Evolutionary conservation across 2,329 filamentous ascomycete genomes (phyloP), one percentile per base, ranked within the genome.

Genomic region (Zopfia rhizophila): DNA sequence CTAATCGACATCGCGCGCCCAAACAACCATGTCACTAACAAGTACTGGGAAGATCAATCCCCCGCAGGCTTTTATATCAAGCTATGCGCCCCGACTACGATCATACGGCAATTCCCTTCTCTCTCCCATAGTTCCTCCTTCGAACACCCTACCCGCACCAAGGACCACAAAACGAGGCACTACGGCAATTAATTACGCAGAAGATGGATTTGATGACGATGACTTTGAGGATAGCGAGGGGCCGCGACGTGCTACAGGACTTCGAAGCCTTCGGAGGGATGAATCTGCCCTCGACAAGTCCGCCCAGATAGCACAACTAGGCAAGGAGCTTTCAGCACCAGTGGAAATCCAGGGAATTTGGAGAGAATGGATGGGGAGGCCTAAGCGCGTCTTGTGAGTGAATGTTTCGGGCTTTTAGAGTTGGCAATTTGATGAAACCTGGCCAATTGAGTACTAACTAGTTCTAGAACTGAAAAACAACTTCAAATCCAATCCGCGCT

Each of bases 101-200:
- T 84, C 86, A 55, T 97, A 95, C 77, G 90, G 88, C 71, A 97
- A 97, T 77, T 90, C 93, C 25, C 85, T 97, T 43, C 83, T 97
- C 51, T 90, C 90, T 17, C 92, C 93, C 24, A 86, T 94, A 52
- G 83, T 93, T 51, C 89, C 88, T 53, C 82, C 82, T 43, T 86
- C 85, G 52, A 81, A 86, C 45, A 81, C 84, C n/a, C 72, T 83
- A 2, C 86, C 85, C 17, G 83, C 87, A 27, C 77, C 90, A 61
- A 85, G 93, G 68, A 96, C 90, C n/a, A 97, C 94, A 7, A 97
- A 99, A 78, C 88, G 94, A 73, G 94, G 94, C 46, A 97, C 94
- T 2, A 94, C 90, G 23, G 90, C 93, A 54, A 94, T 97, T 75
- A 99, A 97, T 76, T 99, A 99, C 68, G 93, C 94, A 17, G 94